phyloP scores from a whole-genome alignment of 2,329 filamentous ascomycete genomes.

The Venturia nashicola region DNA sequence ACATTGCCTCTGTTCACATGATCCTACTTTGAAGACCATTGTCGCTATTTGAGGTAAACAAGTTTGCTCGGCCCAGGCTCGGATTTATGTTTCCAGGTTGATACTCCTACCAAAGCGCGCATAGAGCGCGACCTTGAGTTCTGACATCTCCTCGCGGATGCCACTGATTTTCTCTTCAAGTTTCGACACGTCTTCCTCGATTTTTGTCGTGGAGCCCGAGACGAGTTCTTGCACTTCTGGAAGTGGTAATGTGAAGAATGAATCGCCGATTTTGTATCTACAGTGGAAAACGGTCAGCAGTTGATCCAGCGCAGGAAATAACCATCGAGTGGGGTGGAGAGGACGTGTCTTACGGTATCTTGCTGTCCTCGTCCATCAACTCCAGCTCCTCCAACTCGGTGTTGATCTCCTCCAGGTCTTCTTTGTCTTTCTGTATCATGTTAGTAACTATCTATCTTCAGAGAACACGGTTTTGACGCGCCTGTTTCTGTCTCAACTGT shows the following conservation, averaged over 20 bases:
- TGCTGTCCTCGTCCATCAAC: constrained; percentile 87
- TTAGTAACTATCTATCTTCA: background rate
- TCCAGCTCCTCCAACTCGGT: constrained; percentile 92
- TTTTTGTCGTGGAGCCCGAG: constrained; percentile 52
- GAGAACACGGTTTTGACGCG: constrained; percentile 28
- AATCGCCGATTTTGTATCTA: constrained; percentile 94
- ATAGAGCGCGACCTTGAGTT: constrained; percentile 85
- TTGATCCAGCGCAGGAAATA: background rate
- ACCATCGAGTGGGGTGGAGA: background rate
- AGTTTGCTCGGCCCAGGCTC: background rate
- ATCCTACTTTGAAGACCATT: background rate
- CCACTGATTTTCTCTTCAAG: constrained; percentile 66
- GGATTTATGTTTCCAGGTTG: constrained; percentile 72
- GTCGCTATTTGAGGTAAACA: background rate
- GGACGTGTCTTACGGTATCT: constrained; percentile 58
- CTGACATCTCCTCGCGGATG: constrained; percentile 75
- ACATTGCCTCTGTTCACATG: too few species aligned
- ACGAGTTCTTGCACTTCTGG: constrained; percentile 81
- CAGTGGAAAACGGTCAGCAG: constrained; percentile 7
- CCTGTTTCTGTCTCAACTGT: constrained; percentile 66
- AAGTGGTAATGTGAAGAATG: constrained; percentile 79
- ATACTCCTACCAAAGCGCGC: constrained; percentile 93
- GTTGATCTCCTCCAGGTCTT: constrained; percentile 87
- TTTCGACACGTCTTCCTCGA: constrained; percentile 63
- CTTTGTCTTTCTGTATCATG: constrained; percentile 75